Conservation (phyloP, 2,329 filamentous ascomycete species). For the Phialemoniopsis sp. region DNA sequence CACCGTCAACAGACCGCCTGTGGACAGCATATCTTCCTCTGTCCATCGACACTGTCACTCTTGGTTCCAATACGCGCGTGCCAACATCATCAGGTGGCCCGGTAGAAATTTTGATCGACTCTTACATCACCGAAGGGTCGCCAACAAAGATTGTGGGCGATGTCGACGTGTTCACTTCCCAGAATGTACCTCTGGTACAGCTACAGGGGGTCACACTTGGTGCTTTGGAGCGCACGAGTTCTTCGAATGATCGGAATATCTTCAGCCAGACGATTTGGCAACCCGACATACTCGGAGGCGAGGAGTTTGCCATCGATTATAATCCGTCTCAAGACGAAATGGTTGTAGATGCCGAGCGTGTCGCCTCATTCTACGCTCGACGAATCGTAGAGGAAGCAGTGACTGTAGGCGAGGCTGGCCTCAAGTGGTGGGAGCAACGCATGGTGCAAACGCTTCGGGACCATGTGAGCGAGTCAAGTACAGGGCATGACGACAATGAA, state of each 20-base stretch:
- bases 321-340: neutral
- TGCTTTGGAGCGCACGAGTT: neutral
- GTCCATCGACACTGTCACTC: too few species aligned
- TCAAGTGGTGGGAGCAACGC: neutral
- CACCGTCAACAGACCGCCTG: conserved; percentile 1
- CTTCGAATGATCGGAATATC: neutral
- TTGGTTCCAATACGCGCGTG: too few species aligned
- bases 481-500: neutral
- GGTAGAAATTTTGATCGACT: neutral
- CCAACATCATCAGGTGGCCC: too few species aligned
- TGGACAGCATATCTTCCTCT: conserved; percentile 2
- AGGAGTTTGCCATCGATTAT: neutral
- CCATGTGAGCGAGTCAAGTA: neutral
- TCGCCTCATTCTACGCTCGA: neutral
- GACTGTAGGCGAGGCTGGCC: neutral
- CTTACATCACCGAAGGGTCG: neutral
- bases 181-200: neutral
- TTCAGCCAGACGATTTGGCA: conserved; percentile 3
- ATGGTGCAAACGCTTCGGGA: neutral
- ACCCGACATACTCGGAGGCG: neutral
- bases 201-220: conserved; percentile 1
- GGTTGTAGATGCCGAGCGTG: neutral
- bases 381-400: neutral
- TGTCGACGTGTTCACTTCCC: neutral
- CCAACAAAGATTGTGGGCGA: conserved; percentile 1